These are phyloP conservation scores for Colletotrichum graminicola DNA, from an alignment of 2,329 filamentous ascomycete genomes.

Conservation along the genomic window DNA sequence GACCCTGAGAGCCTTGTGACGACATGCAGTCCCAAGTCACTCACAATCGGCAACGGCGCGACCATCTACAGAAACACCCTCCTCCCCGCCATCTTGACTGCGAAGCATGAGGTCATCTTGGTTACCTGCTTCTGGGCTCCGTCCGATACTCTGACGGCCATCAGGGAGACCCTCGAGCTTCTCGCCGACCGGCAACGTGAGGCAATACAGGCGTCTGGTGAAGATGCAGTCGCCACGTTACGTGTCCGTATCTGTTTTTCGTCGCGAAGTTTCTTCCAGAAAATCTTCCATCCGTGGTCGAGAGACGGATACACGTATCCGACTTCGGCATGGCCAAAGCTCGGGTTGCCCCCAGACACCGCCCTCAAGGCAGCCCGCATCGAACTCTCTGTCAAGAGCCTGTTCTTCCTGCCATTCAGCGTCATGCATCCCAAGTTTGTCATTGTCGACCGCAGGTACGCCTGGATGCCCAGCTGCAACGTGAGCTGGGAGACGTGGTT, in stretches of 20 bases:
- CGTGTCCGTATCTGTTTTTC: conserved; percentile 82
- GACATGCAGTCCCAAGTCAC: conserved; percentile 59
- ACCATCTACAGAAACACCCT: conserved; percentile 68
- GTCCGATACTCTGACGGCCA: conserved; percentile 69
- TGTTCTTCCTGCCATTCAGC: conserved; percentile 84
- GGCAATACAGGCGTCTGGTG: conserved; percentile 49
- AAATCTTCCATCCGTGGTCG: conserved; percentile 78
- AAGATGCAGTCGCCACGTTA: conserved; percentile 52
- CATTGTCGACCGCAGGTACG: conserved; percentile 74
- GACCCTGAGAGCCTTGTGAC: conserved; percentile 62
- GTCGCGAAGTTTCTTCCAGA: conserved; percentile 78
- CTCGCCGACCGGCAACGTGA: conserved; percentile 65
- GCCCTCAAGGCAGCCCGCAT: conserved; percentile 68
- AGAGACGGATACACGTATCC: conserved; percentile 72
- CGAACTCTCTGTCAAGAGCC: conserved; percentile 78
- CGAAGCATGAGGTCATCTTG: conserved; percentile 76
- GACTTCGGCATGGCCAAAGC: conserved; percentile 68
- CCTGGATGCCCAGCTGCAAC: conserved; percentile 84
- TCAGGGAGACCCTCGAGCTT: conserved; percentile 68
- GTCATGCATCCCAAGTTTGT: conserved; percentile 92
- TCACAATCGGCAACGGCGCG: conserved; percentile 69
- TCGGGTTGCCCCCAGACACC: conserved; percentile 72
- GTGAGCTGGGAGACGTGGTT: conserved; percentile 92
- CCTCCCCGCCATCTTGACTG: conserved; percentile 70
- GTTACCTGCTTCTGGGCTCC: conserved; percentile 87